Percentiles rank a stretch among this genome's conserved stretches.
Conservation (phyloP, 2,329 filamentous ascomycete species). For the Diaporthe capsici region DNA sequence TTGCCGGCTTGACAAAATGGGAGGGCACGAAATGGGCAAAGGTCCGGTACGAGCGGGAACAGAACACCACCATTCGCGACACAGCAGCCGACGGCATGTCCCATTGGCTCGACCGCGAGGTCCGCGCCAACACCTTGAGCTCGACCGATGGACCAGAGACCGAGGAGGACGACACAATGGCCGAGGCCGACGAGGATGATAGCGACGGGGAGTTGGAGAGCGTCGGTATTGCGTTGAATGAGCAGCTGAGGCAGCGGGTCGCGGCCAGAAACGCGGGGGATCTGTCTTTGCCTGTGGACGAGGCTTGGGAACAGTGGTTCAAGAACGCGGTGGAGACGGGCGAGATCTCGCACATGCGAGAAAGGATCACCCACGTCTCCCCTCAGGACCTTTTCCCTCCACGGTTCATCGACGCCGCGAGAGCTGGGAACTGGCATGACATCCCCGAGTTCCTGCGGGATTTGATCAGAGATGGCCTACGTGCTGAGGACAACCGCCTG, state of each 20-base stretch:
- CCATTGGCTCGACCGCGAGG: constrained; percentile 69
- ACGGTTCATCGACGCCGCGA: constrained; percentile 67
- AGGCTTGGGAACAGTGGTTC: constrained; percentile 82
- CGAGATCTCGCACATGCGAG: constrained; percentile 55
- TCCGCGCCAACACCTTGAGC: constrained; percentile 45
- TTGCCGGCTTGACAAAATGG: constrained; percentile 82
- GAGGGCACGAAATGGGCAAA: constrained; percentile 88
- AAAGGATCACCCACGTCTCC: constrained; percentile 51
- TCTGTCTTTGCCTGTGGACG: constrained; percentile 71
- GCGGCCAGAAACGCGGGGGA: constrained; percentile 74
- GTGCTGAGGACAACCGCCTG: constrained; percentile 51
- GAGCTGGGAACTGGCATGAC: constrained; percentile 69
- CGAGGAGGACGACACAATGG: constrained; percentile 19
- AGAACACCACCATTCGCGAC: constrained; percentile 77
- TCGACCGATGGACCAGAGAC: constrained; percentile 27
- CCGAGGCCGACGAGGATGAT: constrained; percentile 57
- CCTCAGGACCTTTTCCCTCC: constrained; percentile 59
- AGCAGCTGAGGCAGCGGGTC: constrained; percentile 74
- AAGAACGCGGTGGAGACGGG: constrained; percentile 79
- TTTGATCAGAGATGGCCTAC: constrained; percentile 64
- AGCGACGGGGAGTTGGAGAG: constrained; percentile 69
- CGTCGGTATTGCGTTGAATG: constrained; percentile 73
- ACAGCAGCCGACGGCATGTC: constrained; percentile 79
- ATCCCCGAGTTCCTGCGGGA: constrained; percentile 70
- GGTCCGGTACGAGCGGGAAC: constrained; percentile 83